Evolutionary conservation across 108 stramenopile species (phyloP).

Genomic region (Pelagomonas calceolata): DNA sequence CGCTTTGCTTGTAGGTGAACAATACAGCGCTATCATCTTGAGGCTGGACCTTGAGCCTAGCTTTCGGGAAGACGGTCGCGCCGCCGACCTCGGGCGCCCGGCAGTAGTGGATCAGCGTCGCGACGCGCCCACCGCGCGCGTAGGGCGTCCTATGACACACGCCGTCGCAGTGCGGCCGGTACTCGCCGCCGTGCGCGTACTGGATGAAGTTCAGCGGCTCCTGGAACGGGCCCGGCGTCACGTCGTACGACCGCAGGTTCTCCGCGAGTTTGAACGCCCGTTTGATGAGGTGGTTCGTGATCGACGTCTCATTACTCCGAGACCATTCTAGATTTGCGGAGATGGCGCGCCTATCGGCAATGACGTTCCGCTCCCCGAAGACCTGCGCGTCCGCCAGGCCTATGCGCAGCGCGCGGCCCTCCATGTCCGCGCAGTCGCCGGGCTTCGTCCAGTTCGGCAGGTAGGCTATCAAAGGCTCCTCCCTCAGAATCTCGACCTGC

Average conservation of each 20-base stretch:
- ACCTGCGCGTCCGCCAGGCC: not conserved
- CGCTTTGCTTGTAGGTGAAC: not conserved
- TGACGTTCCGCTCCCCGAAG: not conserved
- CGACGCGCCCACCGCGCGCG: not conserved
- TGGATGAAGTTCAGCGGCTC: not conserved
- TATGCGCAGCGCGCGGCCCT: not conserved
- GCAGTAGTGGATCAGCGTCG: slow-evolving; percentile 1
- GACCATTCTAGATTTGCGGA: not conserved
- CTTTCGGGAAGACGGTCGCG: not conserved
- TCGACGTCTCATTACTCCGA: not conserved
- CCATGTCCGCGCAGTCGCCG: not conserved
- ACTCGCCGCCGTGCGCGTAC: not conserved
- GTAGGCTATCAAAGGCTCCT: not conserved
- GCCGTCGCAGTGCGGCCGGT: slow-evolving; percentile 1
- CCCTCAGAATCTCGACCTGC: not conserved
- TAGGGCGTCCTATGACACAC: not conserved
- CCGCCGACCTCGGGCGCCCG: not conserved
- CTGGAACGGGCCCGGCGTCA: not conserved
- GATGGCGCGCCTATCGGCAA: not conserved
- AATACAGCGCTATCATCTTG: not conserved
- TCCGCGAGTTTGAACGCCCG: not conserved
- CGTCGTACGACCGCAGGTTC: not conserved
- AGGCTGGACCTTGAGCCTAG: not conserved
- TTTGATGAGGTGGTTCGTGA: not conserved
- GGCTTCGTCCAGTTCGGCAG: not conserved